Evolutionary conservation across 768 basidiomycete genomes (phyloP), one percentile per base, ranked within the genome.

Genomic region (Pleurotus citrinopileatus): DNA sequence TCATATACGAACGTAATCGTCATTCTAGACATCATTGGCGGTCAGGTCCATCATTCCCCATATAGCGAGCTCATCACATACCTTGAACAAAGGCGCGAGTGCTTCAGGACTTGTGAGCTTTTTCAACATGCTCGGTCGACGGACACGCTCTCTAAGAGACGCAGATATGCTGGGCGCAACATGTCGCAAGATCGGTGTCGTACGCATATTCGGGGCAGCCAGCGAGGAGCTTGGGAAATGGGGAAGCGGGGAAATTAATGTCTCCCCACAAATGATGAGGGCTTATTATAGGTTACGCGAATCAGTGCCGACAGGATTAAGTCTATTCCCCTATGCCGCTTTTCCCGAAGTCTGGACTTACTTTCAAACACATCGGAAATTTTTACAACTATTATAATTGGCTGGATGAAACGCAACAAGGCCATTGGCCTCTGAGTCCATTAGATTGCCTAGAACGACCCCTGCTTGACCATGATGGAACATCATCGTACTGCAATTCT

Each of bases 11-110:
- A 76, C 77, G 64, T 78, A 79, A 60, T 77, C 77, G 58, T 72
- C 74, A 54, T 79, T 64, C 76, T 77, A 57, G 10, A 53, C 8
- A n/a, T 10, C 19, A 15, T 15, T 15, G 45, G 22, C 29, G n/a
- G 27, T 51, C 48, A 51, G 48, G n/a, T n/a, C 34, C 29, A 22
- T 29, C 26, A 26, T 10, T 40, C 29, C 10, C 26, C 29, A 42
- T 25, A 29, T 26, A 32, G 20, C 10, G 5, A 13, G 17, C 17
- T 22, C 10, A 4, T 7, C 40, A 58, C 61, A 9, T 25, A 73
- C 75, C 69, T 74, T 69, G 66, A 77, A 76, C 40, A 75, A 51
- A 15, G 72, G 73, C 1, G 69, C 75, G 1, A 78, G 63, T 38
- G 76, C 77, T 38, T 66, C 63, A 1, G 77, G 62, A 1, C 61